These are phyloP conservation scores for Acer campestre DNA, from an alignment of 345 rosid genomes.

Conservation along the genomic window DNA sequence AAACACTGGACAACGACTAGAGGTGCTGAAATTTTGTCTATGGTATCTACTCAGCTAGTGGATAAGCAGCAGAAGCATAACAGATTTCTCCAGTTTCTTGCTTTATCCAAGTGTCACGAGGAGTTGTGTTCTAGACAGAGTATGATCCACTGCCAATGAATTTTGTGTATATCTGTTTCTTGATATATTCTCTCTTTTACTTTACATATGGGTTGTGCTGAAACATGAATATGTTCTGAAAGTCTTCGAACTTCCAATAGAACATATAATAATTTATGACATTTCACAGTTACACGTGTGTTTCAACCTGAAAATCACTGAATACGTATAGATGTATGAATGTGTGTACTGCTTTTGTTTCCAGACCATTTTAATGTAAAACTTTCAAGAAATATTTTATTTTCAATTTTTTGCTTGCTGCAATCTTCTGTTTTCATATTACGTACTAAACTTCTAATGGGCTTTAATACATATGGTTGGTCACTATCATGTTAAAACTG, in stretches of 20 bases:
- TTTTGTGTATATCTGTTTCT: background rate
- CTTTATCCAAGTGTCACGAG: slow-evolving; percentile 96
- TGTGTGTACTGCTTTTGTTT: background rate
- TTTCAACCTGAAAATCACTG: background rate
- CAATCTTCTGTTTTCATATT: background rate
- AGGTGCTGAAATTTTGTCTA: slow-evolving; percentile 89
- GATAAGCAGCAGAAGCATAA: slow-evolving; percentile 95
- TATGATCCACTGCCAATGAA: slow-evolving; percentile 33
- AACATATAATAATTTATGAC: background rate
- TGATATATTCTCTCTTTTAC: background rate
- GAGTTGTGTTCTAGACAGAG: slow-evolving; percentile 85
- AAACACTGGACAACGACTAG: slow-evolving; percentile 99
- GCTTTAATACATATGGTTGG: background rate
- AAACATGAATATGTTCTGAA: background rate
- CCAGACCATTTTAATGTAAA: background rate
- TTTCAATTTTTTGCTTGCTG: background rate
- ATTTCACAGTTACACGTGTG: background rate
- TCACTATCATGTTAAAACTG: background rate
- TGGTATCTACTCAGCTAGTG: slow-evolving; percentile 69
- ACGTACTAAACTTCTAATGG: background rate
- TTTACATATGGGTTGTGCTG: background rate
- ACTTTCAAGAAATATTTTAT: background rate
- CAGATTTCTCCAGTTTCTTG: slow-evolving; percentile 89
- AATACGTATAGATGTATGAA: background rate
- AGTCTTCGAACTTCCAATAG: background rate